Base-by-base conservation (phyloP, 768 basidiomycete genomes). In the Russula lepida region DNA sequence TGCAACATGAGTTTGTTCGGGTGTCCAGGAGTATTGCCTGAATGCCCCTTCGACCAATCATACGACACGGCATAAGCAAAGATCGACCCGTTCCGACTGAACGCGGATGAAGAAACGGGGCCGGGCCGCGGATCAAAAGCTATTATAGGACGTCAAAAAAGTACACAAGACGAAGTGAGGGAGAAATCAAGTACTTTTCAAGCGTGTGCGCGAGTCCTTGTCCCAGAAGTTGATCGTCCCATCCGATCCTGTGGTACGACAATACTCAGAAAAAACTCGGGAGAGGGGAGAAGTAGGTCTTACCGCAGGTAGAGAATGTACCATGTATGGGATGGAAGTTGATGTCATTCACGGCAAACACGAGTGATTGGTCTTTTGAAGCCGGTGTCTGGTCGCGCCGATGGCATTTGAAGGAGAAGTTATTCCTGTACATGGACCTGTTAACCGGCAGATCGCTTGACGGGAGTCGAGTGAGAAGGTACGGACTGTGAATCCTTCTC, bases 181-280 rank as follows among this genome's bases (percentile, higher is more conserved):
- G 30, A 8, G 17, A 69, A 15, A 60, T 44, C 25, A 23, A 80
- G 51, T 66, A 94, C 92, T 85, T 76, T 95, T 97, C 75, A 98
- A 81, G 43, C 95, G 86, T 7, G 89, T 92, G 60, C 93, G 86
- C 8, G 89, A 85, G 67, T 95, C 89, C 74, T 93, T 94, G 74
- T 97, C 93, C 93, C 93, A 95, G 73, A 89, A 91, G 79, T 92
- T 88, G 71, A 94, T 85, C 3, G 87, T 87, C 21, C 92, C 92
- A 66, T 94, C 92, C 46, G 88, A 80, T 11, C 88, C 88, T 88
- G 53, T 3, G 7, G 52, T 19, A 12, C 8, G 25, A 13, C 30
- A 15, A 54, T 9, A 25, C 60, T 50, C 17, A 39, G 33, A 15
- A 21, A 11, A 13, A n/a, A 12, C 12, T 25, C 21, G 28, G 15